Evolutionary conservation across 1,284 basidiomycete genomes (phyloP), one percentile per base, ranked within the genome.

Genomic region (Ustilago cynodontis): DNA sequence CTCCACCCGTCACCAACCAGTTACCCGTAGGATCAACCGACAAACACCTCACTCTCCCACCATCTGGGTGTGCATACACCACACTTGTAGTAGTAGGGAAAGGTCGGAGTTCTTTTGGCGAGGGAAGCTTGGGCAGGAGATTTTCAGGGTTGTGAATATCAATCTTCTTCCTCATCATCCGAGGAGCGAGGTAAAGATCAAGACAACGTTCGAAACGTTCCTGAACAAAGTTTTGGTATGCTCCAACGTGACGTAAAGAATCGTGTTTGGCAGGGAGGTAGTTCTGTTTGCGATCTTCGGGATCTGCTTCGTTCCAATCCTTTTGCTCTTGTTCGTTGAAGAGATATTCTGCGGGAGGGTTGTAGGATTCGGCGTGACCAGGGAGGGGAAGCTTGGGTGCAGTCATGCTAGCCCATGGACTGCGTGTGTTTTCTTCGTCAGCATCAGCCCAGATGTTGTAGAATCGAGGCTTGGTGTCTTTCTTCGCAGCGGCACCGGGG

Each of bases 261-360:
- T 90, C 87, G 87, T 94, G 91, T 88, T 98, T 98, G 86, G 92
- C 89, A 29, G 97, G 94, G 50, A 98, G 89, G 87, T 93, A 96
- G 85, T 96, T 91, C 64, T 90, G 90, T 86, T 96, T 94, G 78
- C 95, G 91, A 86, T 99, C 95, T 87, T 96, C 94, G 71, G 92
- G 90, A 69, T 98, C 95, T 29, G 90, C 90, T 58, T 89, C 90
- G 82, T 95, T 91, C 93, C 94, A 98, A 82, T 92, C 90, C 77
- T 91, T 90, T 63, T 90, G 90, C 86, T 98, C 96, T 78, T 91
- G 90, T 61, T 92, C 91, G 14, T 92, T 93, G n/a, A 94, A 94
- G 3, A 99, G 89, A 86, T 99, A 98, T 88, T 99, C 97, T 82
- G 92, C 94, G 3, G 97, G 97, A 26, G 97, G 97, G 85, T 99